phyloP scores from a whole-genome alignment of 805 yeast species.

The Debaryomyces prosopidis region DNA sequence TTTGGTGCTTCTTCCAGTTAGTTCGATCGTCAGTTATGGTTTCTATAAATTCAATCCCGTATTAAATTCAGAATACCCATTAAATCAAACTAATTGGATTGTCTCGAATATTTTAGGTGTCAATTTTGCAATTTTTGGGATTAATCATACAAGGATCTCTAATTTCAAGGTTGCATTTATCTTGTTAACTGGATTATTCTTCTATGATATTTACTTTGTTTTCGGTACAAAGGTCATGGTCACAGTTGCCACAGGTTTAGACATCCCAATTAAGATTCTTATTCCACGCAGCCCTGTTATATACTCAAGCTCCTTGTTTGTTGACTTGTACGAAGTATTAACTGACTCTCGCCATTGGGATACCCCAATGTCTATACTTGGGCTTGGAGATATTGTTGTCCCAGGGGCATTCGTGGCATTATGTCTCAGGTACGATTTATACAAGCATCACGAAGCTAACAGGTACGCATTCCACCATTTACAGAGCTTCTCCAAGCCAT shows the following conservation, averaged over 20 bases:
- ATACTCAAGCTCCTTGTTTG: neutral
- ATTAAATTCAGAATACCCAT: slow-evolving; percentile 7
- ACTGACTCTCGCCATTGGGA: slow-evolving; percentile 2
- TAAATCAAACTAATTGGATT: slow-evolving; percentile 14
- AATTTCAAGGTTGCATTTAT: slow-evolving; percentile 48
- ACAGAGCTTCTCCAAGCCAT: slow-evolving; percentile 39
- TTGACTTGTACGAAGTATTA: neutral
- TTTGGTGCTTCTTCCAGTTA: slow-evolving; percentile 14
- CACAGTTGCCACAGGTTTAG: slow-evolving; percentile 55
- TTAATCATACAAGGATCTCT: slow-evolving; percentile 37
- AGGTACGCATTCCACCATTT: slow-evolving; percentile 41
- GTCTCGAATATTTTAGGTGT: slow-evolving; percentile 42
- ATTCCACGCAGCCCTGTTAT: slow-evolving; percentile 34
- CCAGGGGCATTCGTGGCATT: slow-evolving; percentile 58
- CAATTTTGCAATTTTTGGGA: slow-evolving; percentile 44
- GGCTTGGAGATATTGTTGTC: slow-evolving; percentile 65
- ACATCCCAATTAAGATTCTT: slow-evolving; percentile 53
- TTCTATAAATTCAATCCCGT: slow-evolving; percentile 9
- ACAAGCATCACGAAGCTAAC: slow-evolving; percentile 23
- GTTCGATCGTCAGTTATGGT: slow-evolving; percentile 4
- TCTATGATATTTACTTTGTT: slow-evolving; percentile 68
- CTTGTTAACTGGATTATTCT: slow-evolving; percentile 49
- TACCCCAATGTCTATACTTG: slow-evolving; percentile 43
- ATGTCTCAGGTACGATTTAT: slow-evolving; percentile 56
- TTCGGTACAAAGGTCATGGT: slow-evolving; percentile 63